Conservation (phyloP, 441 rosid species). For the California macrophylla region DNA sequence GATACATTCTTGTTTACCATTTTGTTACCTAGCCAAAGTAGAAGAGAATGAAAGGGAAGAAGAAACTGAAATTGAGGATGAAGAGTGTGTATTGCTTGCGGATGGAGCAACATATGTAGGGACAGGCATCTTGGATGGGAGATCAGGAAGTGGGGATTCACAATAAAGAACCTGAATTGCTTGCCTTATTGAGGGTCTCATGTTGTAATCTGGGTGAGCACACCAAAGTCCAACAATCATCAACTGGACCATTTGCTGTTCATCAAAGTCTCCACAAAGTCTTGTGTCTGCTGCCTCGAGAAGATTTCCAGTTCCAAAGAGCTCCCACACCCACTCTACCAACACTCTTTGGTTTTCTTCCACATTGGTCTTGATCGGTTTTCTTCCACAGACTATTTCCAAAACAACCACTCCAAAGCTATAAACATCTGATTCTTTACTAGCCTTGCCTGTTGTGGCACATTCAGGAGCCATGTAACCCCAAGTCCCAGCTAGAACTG, state of each 20-base stretch:
- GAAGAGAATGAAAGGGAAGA: neutral
- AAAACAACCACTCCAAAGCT: neutral
- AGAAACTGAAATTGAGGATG: neutral
- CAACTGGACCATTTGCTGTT: constrained; percentile 16
- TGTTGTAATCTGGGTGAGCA: constrained; percentile 16
- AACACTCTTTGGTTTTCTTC: constrained; percentile 4
- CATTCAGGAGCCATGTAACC: neutral
- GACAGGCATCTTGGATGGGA: constrained; percentile 27
- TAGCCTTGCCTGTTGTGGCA: constrained; percentile 13
- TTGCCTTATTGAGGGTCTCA: constrained; percentile 21
- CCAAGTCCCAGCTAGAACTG: neutral
- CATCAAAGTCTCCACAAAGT: constrained; percentile 21
- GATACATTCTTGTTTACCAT: neutral
- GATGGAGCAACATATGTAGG: constrained; percentile 17
- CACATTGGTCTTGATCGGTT: constrained; percentile 9
- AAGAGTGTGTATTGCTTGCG: neutral
- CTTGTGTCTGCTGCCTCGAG: neutral
- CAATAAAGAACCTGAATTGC: constrained; percentile 24
- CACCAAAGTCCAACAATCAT: constrained; percentile 19
- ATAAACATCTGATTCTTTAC: neutral
- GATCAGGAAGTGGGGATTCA: constrained; percentile 23
- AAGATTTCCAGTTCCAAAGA: constrained; percentile 19
- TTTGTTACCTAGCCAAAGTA: neutral
- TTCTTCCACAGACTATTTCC: constrained; percentile 28
- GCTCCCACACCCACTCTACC: constrained; percentile 39